These are phyloP conservation scores for Aspergillus cejpii DNA, from an alignment of 2,329 filamentous ascomycete genomes.

Conservation along the genomic window DNA sequence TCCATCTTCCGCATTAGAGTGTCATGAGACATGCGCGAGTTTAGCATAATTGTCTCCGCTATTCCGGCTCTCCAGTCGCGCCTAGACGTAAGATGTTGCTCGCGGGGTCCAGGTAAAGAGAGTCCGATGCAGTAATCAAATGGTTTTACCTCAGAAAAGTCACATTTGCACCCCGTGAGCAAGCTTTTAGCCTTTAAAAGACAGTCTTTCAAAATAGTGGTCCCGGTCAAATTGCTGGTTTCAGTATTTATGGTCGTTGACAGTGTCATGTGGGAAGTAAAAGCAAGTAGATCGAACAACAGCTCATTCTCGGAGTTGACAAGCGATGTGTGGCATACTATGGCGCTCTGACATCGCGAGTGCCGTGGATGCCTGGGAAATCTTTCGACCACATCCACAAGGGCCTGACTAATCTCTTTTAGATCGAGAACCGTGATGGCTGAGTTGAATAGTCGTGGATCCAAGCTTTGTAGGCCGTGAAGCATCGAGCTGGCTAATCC, in stretches of 20 bases:
- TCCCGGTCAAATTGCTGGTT: conserved; percentile 1
- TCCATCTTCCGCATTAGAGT: conserved; percentile 45
- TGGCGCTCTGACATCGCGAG: conserved; percentile 16
- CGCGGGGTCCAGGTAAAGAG: conserved; percentile 7
- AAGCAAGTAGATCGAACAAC: conserved; percentile 21
- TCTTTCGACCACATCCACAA: conserved; percentile 14
- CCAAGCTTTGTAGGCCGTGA: conserved; percentile 16
- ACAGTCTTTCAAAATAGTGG: conserved; percentile 17
- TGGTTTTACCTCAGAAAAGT: conserved; percentile 12
- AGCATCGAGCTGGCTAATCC: conserved; percentile 23
- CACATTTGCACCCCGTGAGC: conserved; percentile 10
- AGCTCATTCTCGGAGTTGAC: conserved; percentile 21
- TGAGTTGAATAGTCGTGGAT: conserved; percentile 7
- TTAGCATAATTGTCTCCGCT: conserved; percentile 39
- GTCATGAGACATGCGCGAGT: conserved; percentile 42
- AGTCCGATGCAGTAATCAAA: conserved; percentile 10
- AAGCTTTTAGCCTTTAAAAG: conserved; percentile 13
- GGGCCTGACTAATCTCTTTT: conserved; percentile 12
- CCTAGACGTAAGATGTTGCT: conserved; percentile 21
- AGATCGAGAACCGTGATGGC: conserved; percentile 9
- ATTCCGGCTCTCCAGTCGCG: conserved; percentile 48
- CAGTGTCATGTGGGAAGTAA: conserved; percentile 19
- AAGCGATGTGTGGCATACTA: conserved; percentile 17
- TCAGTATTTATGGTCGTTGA: conserved; percentile 6
- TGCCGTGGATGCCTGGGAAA: conserved; percentile 18